Percentiles rank a stretch among this genome's conserved stretches.
phyloP scores from a whole-genome alignment of 345 rosid species.

The Stellera chamaejasme region DNA sequence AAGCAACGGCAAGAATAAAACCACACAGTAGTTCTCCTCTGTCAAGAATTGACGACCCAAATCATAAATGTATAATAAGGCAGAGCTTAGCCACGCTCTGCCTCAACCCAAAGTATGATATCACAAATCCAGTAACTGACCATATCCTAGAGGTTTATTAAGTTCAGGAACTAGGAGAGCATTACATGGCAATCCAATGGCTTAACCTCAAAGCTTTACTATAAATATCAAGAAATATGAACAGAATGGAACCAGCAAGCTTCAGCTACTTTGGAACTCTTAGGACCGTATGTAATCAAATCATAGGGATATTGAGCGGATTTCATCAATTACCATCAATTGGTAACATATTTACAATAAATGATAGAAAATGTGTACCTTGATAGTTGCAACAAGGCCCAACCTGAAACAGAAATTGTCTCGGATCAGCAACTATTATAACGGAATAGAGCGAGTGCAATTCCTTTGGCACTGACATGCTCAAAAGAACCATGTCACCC shows the following conservation, averaged over 20 bases:
- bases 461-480: too few relatives aligned
- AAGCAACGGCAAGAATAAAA: background rate
- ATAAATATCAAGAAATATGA: background rate
- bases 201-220: too few relatives aligned
- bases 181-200: too few relatives aligned
- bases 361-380: background rate
- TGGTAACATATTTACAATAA: background rate
- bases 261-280: background rate
- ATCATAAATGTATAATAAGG: too few relatives aligned
- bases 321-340: background rate
- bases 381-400: slow-evolving; percentile 4
- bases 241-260: background rate
- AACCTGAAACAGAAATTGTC: background rate
- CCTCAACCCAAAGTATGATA: too few relatives aligned
- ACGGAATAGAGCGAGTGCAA: background rate
- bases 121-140: too few relatives aligned
- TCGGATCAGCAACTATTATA: background rate
- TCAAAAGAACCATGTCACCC: too few relatives aligned
- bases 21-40: too few relatives aligned
- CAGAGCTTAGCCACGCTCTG: too few relatives aligned
- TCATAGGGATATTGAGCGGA: background rate
- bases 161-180: too few relatives aligned
- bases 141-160: too few relatives aligned
- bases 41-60: too few relatives aligned
- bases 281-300: background rate